Evolutionary conservation across 495 filamentous ascomycete genomes (phyloP), one percentile per base, ranked within the genome.

Genomic region (Parathielavia hyrcaniae): DNA sequence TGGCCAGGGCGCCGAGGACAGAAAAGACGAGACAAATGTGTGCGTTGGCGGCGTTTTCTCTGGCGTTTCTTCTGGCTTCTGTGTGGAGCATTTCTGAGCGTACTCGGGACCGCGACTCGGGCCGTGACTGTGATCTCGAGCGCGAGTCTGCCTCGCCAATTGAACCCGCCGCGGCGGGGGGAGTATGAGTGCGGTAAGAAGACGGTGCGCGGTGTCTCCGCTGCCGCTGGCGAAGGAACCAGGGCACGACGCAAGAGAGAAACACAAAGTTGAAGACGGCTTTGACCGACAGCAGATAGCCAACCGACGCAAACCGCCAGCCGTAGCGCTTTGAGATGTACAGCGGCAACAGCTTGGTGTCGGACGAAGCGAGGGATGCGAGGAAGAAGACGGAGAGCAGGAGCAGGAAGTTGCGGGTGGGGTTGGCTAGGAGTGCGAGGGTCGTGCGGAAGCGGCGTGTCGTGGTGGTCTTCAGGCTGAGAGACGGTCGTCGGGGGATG

Each of bases 281-380:
- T 49, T 77, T 77, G 35, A 49, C 64, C 12, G 75, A 76, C 2
- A 77, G 63, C 13, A 77, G 64, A 40, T 77, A 77, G 22, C 75
- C 75, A 4, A 74, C 73, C 0, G 63, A 67, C 4, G 72, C 65
- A 32, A 76, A 72, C 8, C 50, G 52, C 75, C 75, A 77, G 22
- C 60, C 36, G 46, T 73, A 75, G 9, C 75, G 67, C 57, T 70
- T 73, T 8, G 75, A 76, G 55, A 76, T 73, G 52, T 73, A 77
- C 34, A 74, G 72, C n/a, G 73, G 62, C 11, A 77, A 59, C 17
- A 77, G 65, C 55, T 73, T 77, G 20, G 75, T 76, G 57, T 77
- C 75, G 53, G 75, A 74, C 58, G 70, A 73, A 16, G 73, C 73
- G 45, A 76, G 69, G n/a, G 73, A 70, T 32, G 73, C 74, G 35